These are phyloP conservation scores for Clarkia xantiana DNA, from an alignment of 345 rosid genomes.

Conservation along the genomic window DNA sequence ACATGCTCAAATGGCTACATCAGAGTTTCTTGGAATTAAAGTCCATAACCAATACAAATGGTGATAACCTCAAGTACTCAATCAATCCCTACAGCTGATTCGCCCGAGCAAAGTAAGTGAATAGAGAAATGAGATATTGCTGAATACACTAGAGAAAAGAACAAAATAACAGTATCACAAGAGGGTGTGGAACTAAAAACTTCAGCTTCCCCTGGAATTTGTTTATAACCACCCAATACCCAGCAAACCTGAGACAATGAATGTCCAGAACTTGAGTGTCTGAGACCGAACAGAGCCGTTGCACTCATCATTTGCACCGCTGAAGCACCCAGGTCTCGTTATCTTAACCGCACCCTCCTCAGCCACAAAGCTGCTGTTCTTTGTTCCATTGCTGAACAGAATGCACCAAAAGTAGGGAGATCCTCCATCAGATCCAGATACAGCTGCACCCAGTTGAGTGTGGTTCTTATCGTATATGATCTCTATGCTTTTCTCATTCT, in stretches of 20 bases:
- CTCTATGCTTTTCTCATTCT: constrained; percentile 36
- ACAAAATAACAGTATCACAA: background rate
- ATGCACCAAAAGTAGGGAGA: constrained; percentile 69
- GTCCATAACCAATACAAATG: no score
- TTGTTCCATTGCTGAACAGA: constrained; percentile 52
- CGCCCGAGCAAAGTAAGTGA: no score
- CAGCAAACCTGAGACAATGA: constrained; percentile 12
- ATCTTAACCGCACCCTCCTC: constrained; percentile 47
- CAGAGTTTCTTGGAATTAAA: no score
- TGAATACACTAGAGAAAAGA: no score
- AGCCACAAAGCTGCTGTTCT: constrained; percentile 38
- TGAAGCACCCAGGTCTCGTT: constrained; percentile 49
- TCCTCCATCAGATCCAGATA: constrained; percentile 43
- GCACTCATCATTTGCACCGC: constrained; percentile 59
- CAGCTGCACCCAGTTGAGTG: constrained; percentile 60
- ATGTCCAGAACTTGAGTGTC: constrained; percentile 14
- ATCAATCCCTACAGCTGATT: no score
- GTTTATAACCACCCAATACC: constrained; percentile 16
- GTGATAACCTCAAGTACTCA: no score
- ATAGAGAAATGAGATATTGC: no score
- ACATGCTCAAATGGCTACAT: no score
- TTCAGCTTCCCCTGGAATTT: background rate
- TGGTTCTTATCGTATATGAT: constrained; percentile 45
- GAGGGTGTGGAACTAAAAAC: background rate
- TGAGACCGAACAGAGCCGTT: constrained; percentile 17